A percentile compares a stretch with the other conserved stretches of the same genome.
phyloP scores from a whole-genome alignment of 495 filamentous ascomycete genomes.

The Trichoderma orchidacearum region DNA sequence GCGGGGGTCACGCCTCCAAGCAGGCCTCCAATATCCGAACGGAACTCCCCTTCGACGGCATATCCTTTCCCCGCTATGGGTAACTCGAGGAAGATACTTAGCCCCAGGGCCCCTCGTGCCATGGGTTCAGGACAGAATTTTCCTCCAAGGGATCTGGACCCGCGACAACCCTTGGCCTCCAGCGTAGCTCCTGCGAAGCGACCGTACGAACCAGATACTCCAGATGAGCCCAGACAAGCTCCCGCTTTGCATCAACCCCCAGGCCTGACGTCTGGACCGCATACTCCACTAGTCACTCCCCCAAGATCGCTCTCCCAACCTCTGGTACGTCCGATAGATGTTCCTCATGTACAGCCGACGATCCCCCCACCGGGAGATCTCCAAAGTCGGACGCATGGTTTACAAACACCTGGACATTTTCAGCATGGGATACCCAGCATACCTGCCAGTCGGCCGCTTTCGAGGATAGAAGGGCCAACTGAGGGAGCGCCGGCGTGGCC shows the following conservation, averaged over 20 bases:
- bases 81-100: constrained; percentile 40
- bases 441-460: not conserved
- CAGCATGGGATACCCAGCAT: not conserved
- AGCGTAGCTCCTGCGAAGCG: not conserved
- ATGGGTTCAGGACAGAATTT: constrained; percentile 27
- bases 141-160: constrained; percentile 29
- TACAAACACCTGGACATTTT: not conserved
- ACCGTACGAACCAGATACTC: not conserved
- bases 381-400: not conserved
- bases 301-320: constrained; percentile 1
- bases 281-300: not conserved
- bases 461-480: not conserved
- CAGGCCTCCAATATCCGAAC: constrained; percentile 11
- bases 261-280: not conserved
- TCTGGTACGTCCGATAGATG: not conserved
- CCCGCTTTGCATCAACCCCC: not conserved
- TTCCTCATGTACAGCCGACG: not conserved
- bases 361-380: not conserved
- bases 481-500: not conserved
- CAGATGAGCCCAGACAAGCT: not conserved
- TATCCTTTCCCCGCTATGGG: constrained; percentile 20
- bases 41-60: constrained; percentile 25
- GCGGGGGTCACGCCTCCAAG: constrained; percentile 14
- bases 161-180: constrained; percentile 12
- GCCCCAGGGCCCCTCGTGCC: constrained; percentile 48